Evolutionary conservation across 495 filamentous ascomycete species (phyloP).

Genomic region (Xylaria nigripes): DNA sequence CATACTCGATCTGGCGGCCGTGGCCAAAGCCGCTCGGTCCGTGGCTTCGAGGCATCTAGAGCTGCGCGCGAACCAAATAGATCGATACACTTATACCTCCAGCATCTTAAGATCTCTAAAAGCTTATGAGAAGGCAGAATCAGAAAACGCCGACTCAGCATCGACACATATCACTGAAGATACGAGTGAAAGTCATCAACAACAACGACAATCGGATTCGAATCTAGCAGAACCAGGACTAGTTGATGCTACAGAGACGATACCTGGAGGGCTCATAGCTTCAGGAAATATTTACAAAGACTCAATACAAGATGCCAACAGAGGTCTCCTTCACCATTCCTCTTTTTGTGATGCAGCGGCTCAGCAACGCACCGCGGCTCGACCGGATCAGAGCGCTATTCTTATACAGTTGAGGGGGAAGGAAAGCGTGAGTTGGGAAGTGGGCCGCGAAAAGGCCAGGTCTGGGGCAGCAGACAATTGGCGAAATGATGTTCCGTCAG

Average conservation of each 20-base stretch:
- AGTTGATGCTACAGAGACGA: background rate
- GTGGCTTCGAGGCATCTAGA: conserved; percentile 74
- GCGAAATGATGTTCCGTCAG: conserved; percentile 16
- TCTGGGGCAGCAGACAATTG: background rate
- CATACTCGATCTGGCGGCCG: conserved; percentile 69
- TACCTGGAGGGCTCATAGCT: background rate
- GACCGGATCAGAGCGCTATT: conserved; percentile 34
- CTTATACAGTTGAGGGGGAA: conserved; percentile 24
- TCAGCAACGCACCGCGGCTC: conserved; percentile 2
- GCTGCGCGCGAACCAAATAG: conserved; percentile 67
- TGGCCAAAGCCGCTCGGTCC: conserved; percentile 67
- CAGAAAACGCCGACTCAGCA: conserved; percentile 39
- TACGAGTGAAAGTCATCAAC: background rate
- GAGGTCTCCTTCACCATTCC: conserved; percentile 3
- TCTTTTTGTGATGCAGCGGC: conserved; percentile 1
- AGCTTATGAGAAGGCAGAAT: conserved; percentile 50
- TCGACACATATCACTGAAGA: conserved; percentile 5
- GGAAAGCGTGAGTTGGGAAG: conserved; percentile 9
- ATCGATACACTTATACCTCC: conserved; percentile 69
- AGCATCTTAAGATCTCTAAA: conserved; percentile 62
- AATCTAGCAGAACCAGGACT: background rate
- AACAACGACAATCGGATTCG: background rate
- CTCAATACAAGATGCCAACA: background rate
- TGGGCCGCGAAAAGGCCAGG: conserved; percentile 1
- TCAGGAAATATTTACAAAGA: background rate